A percentile compares a stretch with the other conserved stretches of the same genome.
These are phyloP conservation scores for Termitomyces sp. DNA, from an alignment of 1,284 basidiomycete species.

Conservation along the genomic window DNA sequence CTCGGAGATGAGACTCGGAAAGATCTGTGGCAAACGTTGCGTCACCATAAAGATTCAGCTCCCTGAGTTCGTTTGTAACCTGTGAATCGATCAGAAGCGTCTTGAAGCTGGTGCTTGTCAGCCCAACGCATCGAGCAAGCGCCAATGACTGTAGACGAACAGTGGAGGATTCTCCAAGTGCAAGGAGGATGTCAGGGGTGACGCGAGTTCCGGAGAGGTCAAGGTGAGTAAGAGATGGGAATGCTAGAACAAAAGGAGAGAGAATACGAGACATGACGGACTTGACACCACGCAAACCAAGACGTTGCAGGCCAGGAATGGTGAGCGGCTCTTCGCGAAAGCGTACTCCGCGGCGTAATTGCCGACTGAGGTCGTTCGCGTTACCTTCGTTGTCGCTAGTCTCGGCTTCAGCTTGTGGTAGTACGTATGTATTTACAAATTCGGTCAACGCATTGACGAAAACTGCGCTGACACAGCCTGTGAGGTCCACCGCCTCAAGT, in stretches of 20 bases:
- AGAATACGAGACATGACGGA: constrained; percentile 72
- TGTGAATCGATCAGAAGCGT: constrained; percentile 71
- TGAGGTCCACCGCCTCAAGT: constrained; percentile 88
- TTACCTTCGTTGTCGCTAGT: constrained; percentile 45
- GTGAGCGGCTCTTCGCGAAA: constrained; percentile 43
- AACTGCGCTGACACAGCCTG: constrained; percentile 88
- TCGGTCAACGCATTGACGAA: constrained; percentile 82
- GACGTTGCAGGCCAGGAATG: constrained; percentile 78
- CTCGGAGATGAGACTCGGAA: constrained; percentile 59
- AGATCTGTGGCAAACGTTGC: constrained; percentile 83
- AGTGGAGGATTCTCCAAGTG: constrained; percentile 59
- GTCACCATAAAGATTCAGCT: constrained; percentile 89
- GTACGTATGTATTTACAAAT: constrained; percentile 74
- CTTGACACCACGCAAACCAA: constrained; percentile 83
- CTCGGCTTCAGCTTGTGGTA: constrained; percentile 39
- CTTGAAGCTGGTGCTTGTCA: constrained; percentile 77
- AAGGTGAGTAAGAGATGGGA: constrained; percentile 85
- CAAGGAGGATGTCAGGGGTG: constrained; percentile 69
- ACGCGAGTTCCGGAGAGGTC: constrained; percentile 86
- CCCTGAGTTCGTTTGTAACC: constrained; percentile 60
- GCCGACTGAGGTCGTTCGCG: constrained; percentile 29
- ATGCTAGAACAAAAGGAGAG: constrained; percentile 77
- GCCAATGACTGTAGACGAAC: constrained; percentile 77
- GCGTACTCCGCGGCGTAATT: constrained; percentile 25
- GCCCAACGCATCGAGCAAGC: constrained; percentile 82